Base-by-base conservation (phyloP, 2,329 filamentous ascomycete genomes). In the Penicillium expansum region DNA sequence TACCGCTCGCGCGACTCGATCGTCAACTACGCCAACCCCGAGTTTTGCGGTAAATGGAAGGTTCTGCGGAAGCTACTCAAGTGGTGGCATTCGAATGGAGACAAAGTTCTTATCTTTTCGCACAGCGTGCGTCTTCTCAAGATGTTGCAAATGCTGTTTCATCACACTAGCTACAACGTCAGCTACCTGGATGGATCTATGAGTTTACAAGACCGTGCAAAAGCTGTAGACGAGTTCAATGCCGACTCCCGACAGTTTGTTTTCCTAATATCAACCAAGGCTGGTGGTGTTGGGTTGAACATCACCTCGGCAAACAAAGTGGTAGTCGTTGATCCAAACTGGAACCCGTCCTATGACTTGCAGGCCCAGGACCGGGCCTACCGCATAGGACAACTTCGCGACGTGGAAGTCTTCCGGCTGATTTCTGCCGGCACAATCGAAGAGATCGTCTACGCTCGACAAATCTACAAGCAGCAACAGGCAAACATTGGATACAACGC, bases 401-500 rank as follows among this genome's bases (percentile, higher is more conserved):
- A 97, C 68, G 94, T 99, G 0, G 94, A 99, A 70, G 93, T 97
- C 1, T 97, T 96, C 71, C 87, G 94, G 4, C 83, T 99, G 1
- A 86, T 99, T 18, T 93, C 90, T 2, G 86, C 90, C 1, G 94
- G 94, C 0, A 97, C 94, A 0, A 91, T 99, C 16, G 94, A 99
- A 70, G 94, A 99, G 73, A 94, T 97, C 52, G 91, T 97, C 8
- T 99, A 99, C 67, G 94, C 93, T 0, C 84, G 94, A 7, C 94
- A 99, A 68, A 94, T 99, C 38, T 99, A 99, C 81, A 99, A 99
- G 74, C 94, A 99, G 70, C 94, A 99, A 69, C 94, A 97, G 76
- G 93, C 94, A 27, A 97, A 97, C 68, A 97, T 99, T 57, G 94
- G 91, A 0, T 97, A 99, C 74, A 95, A 88, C 33, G 94, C 94